Evolutionary conservation across 805 yeast species (phyloP), one percentile per base, ranked within the genome.

Genomic region (Candida silvatica): DNA sequence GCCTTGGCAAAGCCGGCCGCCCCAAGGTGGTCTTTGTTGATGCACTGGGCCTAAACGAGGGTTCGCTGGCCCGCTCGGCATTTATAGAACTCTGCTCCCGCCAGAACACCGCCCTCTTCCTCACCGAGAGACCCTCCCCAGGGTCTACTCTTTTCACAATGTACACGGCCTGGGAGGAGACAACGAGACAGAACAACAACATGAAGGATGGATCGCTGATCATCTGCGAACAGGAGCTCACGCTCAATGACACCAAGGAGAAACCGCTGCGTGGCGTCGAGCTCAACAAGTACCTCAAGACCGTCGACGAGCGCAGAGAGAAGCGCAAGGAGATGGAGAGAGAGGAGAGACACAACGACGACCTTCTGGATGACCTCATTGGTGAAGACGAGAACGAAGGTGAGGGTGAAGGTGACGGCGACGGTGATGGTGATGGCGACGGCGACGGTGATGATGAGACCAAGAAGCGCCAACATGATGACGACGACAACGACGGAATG

Each of bases 21-120:
- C 82, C 94, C 0, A 84, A 83, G 51, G 77, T 90, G 34, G 79
- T 88, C 3, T 77, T 90, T 41, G 80, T 85, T 15, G 74, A 90
- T 1, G 88, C 85, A 9, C 64, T 69, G 17, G 77, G 76, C 32
- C 52, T 81, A 25, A 74, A 73, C 31, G 67, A 64, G 29, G 95
- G 95, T 2, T 71, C 78, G 4, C 59, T 71, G 17, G 64, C 84
- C 0, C 63, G 73, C 25, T 68, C 69, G 31, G 73, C 64, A 20
- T 63, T 73, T 35, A 69, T 54, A 39, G 68, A 58, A 36, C 58
- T 87, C 15, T 80, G 92, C 47, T 64, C 64, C 9, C 77, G 73
- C 43, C 80, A 76, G 19, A 73, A 71, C 36, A 76, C 83, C 1
- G 77, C 94, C 0, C 66, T 88, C 1, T 61, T 92, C 1, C 52